Base-by-base conservation (phyloP, 1,284 basidiomycete genomes). In the Dichomitus squalens region DNA sequence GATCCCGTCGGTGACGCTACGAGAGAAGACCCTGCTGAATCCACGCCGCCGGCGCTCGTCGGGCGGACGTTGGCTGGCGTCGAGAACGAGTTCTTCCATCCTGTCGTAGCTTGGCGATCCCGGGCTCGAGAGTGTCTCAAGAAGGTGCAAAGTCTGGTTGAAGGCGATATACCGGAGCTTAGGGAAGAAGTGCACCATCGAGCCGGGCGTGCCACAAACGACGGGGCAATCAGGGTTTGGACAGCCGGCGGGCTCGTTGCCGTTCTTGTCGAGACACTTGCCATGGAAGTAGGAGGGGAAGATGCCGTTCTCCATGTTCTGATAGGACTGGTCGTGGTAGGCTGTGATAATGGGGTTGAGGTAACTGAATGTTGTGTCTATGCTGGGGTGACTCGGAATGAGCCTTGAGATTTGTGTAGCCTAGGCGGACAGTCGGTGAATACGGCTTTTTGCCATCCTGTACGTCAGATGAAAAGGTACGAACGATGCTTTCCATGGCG, bases 181-280 rank as follows among this genome's bases (percentile, higher is more conserved):
- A 9, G 74, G 53, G 70, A 79, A 90, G 73, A 84, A 87, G 71
- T 90, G 86, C 7, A 86, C 80, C 64, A 91, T 73, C 7, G 88
- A 90, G 14, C 88, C 88, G n/a, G 89, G 87, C 6, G 88, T 91
- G 66, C 89, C 88, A 64, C 88, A 90, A 41, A 89, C 81, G 56
- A 88, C 80, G 33, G 86, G 82, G 68, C 89, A 91, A 68, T 90
- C 83, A 29, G 88, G 88, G 65, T 90, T 88, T 2, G 89, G 88
- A 64, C 90, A 92, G 27, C 89, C 90, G 4, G 73, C 52, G 12
- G 88, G 88, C 25, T 85, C 79, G 53, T 78, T 72, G 48, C 81
- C 84, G 55, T 83, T 75, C 40, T 75, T 66, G 64, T 83, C 81
- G n/a, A 60, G 50, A 66, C 89, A 91, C 73, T 89, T 92, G 55